These are phyloP conservation scores for Termitomyces sp. DNA, from an alignment of 768 basidiomycete species.

Conservation along the genomic window DNA sequence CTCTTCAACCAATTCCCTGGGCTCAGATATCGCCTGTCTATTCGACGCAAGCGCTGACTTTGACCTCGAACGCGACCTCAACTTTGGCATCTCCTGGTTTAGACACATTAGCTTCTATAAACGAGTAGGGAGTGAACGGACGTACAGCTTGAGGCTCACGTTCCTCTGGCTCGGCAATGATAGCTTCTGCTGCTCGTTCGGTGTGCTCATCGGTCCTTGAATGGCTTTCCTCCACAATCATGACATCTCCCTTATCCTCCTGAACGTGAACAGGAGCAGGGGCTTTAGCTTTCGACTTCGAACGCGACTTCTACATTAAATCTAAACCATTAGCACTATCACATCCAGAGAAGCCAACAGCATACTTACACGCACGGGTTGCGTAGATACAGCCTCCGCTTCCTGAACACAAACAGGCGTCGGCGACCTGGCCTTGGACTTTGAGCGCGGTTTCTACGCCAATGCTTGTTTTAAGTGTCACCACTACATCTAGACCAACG, in stretches of 20 bases:
- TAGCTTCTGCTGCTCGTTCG: neutral
- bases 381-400: neutral
- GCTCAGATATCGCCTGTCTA: neutral
- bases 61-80: neutral
- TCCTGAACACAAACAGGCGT: neutral
- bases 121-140: too few relatives aligned
- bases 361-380: neutral
- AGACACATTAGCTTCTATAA: neutral
- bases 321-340: neutral
- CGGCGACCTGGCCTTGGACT: neutral
- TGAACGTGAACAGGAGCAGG: neutral
- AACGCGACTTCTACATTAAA: neutral
- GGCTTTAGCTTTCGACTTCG: neutral
- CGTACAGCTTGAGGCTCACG: neutral
- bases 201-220: neutral
- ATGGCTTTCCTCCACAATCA: neutral
- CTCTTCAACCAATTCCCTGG: neutral
- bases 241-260: neutral
- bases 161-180: neutral
- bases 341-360: neutral
- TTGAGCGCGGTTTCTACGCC: neutral
- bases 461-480: neutral
- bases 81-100: neutral
- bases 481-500: neutral
- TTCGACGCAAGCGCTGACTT: conserved; percentile 1